These are phyloP conservation scores for Thuja plicata DNA, from an alignment of 83 land plant species.

Conservation along the genomic window DNA sequence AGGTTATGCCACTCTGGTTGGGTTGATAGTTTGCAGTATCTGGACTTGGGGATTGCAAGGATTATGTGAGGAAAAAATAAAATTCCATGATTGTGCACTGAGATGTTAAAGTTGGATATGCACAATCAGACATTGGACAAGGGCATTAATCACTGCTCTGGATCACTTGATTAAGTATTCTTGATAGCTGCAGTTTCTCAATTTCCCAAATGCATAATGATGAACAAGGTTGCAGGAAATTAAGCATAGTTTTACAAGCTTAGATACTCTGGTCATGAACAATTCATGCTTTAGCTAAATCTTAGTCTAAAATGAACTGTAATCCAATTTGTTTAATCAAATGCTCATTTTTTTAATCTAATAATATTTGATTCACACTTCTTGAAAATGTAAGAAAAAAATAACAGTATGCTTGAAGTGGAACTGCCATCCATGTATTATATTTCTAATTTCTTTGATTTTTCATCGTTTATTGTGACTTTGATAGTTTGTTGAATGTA, in stretches of 20 bases:
- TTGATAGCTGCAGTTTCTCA: constrained; percentile 1
- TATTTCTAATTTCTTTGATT: too few relatives aligned
- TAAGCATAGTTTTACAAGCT: neutral
- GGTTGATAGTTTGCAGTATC: neutral
- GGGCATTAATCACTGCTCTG: neutral
- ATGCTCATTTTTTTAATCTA: neutral
- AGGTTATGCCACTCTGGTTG: neutral
- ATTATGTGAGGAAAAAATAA: neutral
- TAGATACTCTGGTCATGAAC: neutral
- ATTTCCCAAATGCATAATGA: neutral
- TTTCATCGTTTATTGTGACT: neutral
- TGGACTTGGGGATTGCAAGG: neutral
- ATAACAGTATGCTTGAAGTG: neutral
- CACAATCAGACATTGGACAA: neutral
- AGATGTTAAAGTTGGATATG: neutral
- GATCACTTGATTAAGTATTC: neutral
- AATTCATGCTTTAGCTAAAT: neutral
- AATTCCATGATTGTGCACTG: neutral
- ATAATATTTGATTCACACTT: neutral
- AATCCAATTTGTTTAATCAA: neutral
- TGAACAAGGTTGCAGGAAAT: neutral
- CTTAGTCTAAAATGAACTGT: neutral
- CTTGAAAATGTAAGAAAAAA: neutral
- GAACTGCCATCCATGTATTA: neutral
- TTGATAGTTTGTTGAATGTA: neutral